Conservation (phyloP, 2,329 filamentous ascomycete species). For the Xylogone sp. region DNA sequence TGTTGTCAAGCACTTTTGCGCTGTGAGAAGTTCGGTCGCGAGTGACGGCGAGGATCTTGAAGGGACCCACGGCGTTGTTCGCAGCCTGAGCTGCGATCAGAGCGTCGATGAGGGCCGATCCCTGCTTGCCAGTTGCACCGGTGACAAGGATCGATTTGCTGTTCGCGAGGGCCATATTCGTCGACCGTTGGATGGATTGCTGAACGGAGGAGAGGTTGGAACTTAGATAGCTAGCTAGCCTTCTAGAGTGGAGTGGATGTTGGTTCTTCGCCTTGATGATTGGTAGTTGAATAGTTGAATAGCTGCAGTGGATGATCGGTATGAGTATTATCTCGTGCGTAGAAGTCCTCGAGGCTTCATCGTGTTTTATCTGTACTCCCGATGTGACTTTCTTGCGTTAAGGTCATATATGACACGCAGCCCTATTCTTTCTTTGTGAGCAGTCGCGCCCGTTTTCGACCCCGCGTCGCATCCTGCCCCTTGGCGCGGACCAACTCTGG, state of each 20-base stretch:
- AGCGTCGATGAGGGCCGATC: conserved; percentile 30
- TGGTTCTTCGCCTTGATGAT: too few species aligned
- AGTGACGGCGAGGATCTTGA: conserved; percentile 50
- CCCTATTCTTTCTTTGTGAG: too few species aligned
- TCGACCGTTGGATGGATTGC: neutral
- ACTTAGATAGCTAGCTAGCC: too few species aligned
- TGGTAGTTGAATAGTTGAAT: too few species aligned
- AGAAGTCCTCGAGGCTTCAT: too few species aligned
- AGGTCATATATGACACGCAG: too few species aligned
- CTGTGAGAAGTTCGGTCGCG: conserved; percentile 40
- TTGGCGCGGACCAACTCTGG: neutral
- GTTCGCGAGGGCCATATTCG: neutral
- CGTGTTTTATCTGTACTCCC: too few species aligned
- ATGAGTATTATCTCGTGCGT: too few species aligned
- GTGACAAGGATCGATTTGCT: conserved; percentile 27
- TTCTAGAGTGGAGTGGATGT: too few species aligned
- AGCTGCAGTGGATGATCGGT: too few species aligned
- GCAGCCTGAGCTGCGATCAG: conserved; percentile 12
- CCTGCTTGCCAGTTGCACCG: conserved; percentile 39
- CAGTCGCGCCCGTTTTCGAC: too few species aligned
- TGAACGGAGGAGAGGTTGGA: neutral
- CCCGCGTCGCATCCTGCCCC: neutral
- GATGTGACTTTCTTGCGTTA: too few species aligned
- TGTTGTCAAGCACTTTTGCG: conserved; percentile 39
- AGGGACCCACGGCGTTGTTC: conserved; percentile 18